These are phyloP conservation scores for Colletotrichum sp. DNA, from an alignment of 2,329 filamentous ascomycete genomes.

Conservation along the genomic window DNA sequence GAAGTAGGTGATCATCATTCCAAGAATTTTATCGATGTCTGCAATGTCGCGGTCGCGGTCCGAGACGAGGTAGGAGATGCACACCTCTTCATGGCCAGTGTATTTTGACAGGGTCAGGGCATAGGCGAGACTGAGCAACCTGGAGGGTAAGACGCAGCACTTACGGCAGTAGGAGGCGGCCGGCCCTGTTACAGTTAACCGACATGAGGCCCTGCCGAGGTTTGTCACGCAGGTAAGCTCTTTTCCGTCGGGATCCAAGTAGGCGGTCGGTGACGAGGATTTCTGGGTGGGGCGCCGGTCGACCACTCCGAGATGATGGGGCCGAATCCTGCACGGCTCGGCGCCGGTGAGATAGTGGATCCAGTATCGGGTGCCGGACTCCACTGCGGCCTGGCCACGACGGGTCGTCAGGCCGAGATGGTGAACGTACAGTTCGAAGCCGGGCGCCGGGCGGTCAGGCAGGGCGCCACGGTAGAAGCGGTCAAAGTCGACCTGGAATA, in stretches of 20 bases:
- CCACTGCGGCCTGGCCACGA: neutral
- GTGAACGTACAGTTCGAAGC: neutral
- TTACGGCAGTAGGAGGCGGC: neutral
- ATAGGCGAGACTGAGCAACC: neutral
- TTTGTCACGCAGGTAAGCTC: neutral
- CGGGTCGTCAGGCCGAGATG: neutral
- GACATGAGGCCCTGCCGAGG: neutral
- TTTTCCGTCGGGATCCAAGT: neutral
- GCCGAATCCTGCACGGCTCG: neutral
- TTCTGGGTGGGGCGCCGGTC: neutral
- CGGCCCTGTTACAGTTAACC: neutral
- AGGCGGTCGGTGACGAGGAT: neutral
- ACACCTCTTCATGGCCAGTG: neutral
- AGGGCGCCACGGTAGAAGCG: neutral
- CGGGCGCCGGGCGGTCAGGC: neutral
- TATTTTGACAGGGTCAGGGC: neutral
- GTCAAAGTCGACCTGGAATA: neutral
- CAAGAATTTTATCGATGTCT: neutral
- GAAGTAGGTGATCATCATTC: neutral
- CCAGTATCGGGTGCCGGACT: neutral
- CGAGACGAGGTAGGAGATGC: neutral
- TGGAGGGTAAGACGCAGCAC: neutral
- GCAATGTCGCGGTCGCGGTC: neutral
- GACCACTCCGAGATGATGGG: neutral
- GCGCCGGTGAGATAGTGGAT: neutral